Conservation (phyloP, 306 rosid species). For the Elaeagnus macrophylla region DNA sequence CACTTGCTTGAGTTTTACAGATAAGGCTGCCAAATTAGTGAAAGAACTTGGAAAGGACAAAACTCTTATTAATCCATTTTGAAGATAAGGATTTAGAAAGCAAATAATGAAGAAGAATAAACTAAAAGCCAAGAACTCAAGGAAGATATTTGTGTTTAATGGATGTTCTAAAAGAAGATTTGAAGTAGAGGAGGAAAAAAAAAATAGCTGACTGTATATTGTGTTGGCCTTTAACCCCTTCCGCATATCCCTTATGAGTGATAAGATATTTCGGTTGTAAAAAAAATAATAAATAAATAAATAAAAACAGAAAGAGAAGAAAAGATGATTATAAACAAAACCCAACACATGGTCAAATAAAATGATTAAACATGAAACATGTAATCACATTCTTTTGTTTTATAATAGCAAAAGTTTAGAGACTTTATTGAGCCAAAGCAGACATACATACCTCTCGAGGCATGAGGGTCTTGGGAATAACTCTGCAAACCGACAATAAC, state of each 20-base stretch:
- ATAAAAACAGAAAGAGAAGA: not conserved
- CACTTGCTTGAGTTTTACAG: constrained; percentile 14
- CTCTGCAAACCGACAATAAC: constrained; percentile 72
- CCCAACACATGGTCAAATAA: constrained; percentile 20
- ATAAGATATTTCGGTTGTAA: too few species aligned
- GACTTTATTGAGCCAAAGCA: constrained; percentile 41
- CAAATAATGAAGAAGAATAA: not conserved
- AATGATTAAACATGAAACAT: constrained; percentile 11
- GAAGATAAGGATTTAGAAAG: not conserved
- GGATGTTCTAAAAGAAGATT: too few species aligned
- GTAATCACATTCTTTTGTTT: not conserved
- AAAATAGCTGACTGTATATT: too few species aligned
- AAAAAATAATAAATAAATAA: not conserved
- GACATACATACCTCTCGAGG: constrained; percentile 96
- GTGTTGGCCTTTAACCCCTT: too few species aligned
- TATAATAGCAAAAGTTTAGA: constrained; percentile 27
- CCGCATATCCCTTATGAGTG: too few species aligned
- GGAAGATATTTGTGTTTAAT: too few species aligned
- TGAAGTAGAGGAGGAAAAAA: too few species aligned
- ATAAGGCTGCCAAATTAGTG: constrained; percentile 15
- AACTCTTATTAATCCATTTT: constrained; percentile 6
- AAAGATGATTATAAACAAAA: constrained; percentile 13
- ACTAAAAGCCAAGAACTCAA: constrained; percentile 18
- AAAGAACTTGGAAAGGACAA: constrained; percentile 9
- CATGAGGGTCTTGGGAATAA: constrained; percentile 99